These are phyloP conservation scores for Carex myosuroides DNA, from an alignment of 176 grass and related monocot species.

Conservation along the genomic window DNA sequence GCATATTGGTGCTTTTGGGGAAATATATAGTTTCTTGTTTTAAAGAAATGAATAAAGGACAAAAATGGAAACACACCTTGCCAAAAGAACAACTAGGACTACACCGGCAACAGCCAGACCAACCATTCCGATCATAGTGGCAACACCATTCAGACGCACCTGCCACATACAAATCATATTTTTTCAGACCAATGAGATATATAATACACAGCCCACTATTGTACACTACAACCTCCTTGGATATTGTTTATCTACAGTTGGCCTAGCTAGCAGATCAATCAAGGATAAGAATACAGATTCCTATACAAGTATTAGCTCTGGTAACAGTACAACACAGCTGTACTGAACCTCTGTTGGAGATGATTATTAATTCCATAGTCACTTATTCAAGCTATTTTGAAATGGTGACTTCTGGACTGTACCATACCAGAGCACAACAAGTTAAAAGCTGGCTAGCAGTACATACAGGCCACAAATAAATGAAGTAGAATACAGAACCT, in stretches of 20 bases:
- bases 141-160: conserved; percentile 93
- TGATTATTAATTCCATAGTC: background rate
- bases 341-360: background rate
- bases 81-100: conserved; percentile 68
- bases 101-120: conserved; percentile 66
- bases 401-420: background rate
- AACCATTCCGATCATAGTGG: conserved; percentile 86
- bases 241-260: background rate
- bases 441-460: background rate
- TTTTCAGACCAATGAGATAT: background rate
- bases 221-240: background rate
- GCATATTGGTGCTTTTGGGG: background rate
- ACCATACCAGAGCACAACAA: background rate
- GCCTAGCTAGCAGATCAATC: background rate
- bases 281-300: background rate
- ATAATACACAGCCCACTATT: background rate
- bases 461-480: background rate
- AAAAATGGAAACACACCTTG: conserved; percentile 41
- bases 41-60: background rate
- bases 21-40: background rate
- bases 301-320: background rate
- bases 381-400: background rate
- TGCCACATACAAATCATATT: conserved; percentile 9
- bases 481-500: conserved; percentile 43
- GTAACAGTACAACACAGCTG: background rate